A percentile compares a stretch with the other conserved stretches of the same genome.
Conservation (phyloP, 768 basidiomycete genomes). For the Lentinula detonsa region DNA sequence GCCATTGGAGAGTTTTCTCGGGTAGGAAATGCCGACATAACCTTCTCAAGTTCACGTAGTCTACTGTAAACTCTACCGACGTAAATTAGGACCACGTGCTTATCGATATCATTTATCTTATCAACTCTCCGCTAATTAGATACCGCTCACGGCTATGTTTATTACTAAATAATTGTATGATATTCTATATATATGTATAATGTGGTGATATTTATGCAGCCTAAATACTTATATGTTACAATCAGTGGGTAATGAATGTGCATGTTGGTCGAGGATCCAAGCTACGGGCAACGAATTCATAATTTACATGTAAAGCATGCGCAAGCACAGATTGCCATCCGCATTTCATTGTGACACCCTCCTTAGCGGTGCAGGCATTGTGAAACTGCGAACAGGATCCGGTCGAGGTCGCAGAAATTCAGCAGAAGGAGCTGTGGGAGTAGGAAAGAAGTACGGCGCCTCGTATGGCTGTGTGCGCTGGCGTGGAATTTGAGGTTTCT, state of each 20-base stretch:
- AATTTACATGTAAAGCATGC: neutral
- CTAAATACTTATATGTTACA: no score
- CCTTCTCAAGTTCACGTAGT: neutral
- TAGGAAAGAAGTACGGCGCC: constrained; percentile 56
- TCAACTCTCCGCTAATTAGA: neutral
- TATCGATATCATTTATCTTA: constrained; percentile 1
- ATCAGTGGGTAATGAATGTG: no score
- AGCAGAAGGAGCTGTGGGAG: constrained; percentile 32
- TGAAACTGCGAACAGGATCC: constrained; percentile 17
- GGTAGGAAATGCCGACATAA: constrained; percentile 2
- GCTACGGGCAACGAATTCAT: neutral
- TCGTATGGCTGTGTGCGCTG: constrained; percentile 54
- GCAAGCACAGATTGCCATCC: neutral
- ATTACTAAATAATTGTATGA: no score
- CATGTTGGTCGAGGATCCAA: neutral
- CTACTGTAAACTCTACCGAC: neutral
- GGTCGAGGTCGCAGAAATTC: constrained; percentile 22
- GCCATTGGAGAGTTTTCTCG: constrained; percentile 6
- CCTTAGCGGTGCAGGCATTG: constrained; percentile 8
- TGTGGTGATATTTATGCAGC: no score
- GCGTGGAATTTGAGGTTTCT: constrained; percentile 27
- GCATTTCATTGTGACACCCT: neutral
- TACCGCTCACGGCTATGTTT: neutral
- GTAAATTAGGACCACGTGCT: neutral
- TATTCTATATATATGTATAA: no score